A percentile compares a stretch with the other conserved stretches of the same genome.
These are phyloP conservation scores for Heliamphora exappendiculata DNA, from an alignment of 148 eudicot genomes.

Conservation along the genomic window DNA sequence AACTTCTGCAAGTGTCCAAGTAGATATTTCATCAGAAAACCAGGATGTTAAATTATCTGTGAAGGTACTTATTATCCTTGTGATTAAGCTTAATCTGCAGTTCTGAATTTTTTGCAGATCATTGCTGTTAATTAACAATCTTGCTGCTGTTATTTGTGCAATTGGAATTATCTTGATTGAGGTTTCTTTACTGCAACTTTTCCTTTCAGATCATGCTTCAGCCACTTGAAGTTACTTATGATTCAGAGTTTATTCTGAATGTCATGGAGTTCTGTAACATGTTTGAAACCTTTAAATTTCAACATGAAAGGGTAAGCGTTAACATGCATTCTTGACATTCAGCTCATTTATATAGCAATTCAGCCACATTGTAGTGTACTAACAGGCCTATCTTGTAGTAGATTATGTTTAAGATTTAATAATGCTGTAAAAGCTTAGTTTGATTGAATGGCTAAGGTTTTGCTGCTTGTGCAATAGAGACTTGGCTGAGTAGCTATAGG, in stretches of 20 bases:
- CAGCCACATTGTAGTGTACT: too few species aligned
- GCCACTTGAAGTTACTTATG: conserved; percentile 51
- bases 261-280: conserved; percentile 51
- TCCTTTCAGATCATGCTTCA: conserved; percentile 54
- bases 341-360: not conserved
- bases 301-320: conserved; percentile 52
- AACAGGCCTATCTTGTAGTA: not conserved
- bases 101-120: not conserved
- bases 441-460: not conserved
- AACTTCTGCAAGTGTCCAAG: conserved; percentile 48
- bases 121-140: not conserved
- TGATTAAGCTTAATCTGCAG: not conserved
- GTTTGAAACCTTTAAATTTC: conserved; percentile 35
- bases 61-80: conserved; percentile 40
- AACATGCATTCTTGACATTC: not conserved
- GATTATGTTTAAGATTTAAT: not conserved
- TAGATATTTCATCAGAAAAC: conserved; percentile 37
- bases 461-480: not conserved
- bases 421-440: not conserved
- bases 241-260: conserved; percentile 40
- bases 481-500: not conserved
- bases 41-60: conserved; percentile 33
- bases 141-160: not conserved
- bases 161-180: not conserved
- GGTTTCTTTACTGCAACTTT: not conserved